These are phyloP conservation scores for Phytopythium boreale DNA, from an alignment of 352 stramenopile species.

Conservation along the genomic window DNA sequence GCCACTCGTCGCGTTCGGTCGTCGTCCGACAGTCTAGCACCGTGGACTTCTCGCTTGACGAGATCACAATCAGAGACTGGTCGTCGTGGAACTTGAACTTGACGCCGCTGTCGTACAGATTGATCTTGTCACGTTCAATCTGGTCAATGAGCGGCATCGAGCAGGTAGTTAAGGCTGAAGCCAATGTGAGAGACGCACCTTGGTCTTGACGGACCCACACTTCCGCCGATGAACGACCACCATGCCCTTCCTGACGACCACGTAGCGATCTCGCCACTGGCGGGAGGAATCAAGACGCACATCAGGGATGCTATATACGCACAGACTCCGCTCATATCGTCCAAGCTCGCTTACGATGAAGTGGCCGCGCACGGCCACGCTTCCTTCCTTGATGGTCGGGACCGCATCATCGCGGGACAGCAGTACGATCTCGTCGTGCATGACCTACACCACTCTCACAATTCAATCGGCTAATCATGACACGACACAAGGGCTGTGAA, in stretches of 20 bases:
- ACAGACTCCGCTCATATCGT: neutral
- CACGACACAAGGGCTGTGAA: no score
- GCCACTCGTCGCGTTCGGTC: conserved; percentile 50
- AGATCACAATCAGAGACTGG: conserved; percentile 54
- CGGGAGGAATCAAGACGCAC: neutral
- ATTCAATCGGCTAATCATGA: neutral
- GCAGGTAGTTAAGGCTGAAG: neutral
- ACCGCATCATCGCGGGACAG: neutral
- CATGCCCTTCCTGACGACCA: conserved; percentile 45
- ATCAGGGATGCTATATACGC: neutral
- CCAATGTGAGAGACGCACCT: conserved; percentile 24
- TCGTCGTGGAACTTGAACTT: conserved; percentile 64
- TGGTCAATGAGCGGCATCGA: conserved; percentile 10
- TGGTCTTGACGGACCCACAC: conserved; percentile 51
- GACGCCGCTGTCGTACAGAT: conserved; percentile 48
- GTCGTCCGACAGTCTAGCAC: conserved; percentile 54
- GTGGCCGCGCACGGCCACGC: conserved; percentile 52
- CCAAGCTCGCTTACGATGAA: conserved; percentile 43
- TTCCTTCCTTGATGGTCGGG: conserved; percentile 49
- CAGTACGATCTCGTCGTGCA: neutral
- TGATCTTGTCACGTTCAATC: conserved; percentile 50
- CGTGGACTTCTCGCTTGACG: conserved; percentile 33
- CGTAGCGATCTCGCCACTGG: conserved; percentile 69
- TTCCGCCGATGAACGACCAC: conserved; percentile 45
- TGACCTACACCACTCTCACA: neutral